phyloP scores from a whole-genome alignment of 352 stramenopile genomes.

The Pythium volutum region DNA sequence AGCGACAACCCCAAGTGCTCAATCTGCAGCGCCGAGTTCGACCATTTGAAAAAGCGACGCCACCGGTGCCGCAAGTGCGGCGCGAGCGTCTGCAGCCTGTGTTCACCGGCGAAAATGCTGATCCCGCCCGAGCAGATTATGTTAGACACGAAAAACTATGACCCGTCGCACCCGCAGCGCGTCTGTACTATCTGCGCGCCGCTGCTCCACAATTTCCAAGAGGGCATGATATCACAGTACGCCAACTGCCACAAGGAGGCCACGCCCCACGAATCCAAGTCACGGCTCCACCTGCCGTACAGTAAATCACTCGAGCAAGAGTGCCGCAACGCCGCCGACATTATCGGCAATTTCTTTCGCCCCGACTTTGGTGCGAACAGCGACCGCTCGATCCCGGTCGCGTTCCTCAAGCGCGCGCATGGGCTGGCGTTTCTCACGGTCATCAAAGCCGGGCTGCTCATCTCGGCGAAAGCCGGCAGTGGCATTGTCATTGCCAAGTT shows the following conservation, averaged over 20 bases:
- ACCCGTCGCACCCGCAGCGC: constrained; percentile 66
- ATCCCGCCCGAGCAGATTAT: constrained; percentile 68
- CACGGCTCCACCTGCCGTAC: constrained; percentile 69
- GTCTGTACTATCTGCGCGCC: constrained; percentile 82
- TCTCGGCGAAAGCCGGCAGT: constrained; percentile 77
- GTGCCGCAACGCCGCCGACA: constrained; percentile 69
- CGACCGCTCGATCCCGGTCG: constrained; percentile 75
- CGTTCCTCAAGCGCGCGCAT: constrained; percentile 78
- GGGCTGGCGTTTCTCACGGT: constrained; percentile 85
- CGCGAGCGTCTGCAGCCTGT: constrained; percentile 61
- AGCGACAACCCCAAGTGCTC: constrained; percentile 59
- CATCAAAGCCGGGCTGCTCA: constrained; percentile 81
- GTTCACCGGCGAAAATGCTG: constrained; percentile 70
- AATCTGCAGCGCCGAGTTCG: constrained; percentile 77
- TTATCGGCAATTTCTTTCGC: constrained; percentile 83
- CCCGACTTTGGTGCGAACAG: constrained; percentile 58
- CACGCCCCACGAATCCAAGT: constrained; percentile 70
- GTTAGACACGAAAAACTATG: constrained; percentile 55
- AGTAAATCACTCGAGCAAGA: constrained; percentile 73
- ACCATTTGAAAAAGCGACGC: constrained; percentile 61
- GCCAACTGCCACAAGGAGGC: constrained; percentile 78
- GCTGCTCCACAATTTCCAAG: constrained; percentile 71
- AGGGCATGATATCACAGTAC: constrained; percentile 63
- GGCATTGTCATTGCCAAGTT: constrained; percentile 91
- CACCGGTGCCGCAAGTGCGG: constrained; percentile 79